Conservation (phyloP, 768 basidiomycete genomes). For the Tricholoma flavovirens region DNA sequence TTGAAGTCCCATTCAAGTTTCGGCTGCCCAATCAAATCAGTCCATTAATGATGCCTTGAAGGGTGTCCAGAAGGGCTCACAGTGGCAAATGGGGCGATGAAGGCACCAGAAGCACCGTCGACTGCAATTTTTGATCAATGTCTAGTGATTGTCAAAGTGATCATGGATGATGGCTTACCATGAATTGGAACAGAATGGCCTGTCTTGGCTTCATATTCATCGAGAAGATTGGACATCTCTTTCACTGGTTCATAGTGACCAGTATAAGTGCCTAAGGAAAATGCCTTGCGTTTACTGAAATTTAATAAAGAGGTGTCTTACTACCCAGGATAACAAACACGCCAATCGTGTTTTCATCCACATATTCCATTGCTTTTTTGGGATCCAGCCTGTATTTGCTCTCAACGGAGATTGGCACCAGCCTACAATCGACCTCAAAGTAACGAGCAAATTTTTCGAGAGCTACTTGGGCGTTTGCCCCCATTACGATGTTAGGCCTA, state of each 20-base stretch:
- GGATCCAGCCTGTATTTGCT: slow-evolving; percentile 53
- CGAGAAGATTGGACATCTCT: slow-evolving; percentile 72
- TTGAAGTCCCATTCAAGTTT: slow-evolving; percentile 60
- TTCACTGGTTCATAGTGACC: slow-evolving; percentile 78
- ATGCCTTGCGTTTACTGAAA: slow-evolving; percentile 45
- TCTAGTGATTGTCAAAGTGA: slow-evolving; percentile 6
- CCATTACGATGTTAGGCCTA: slow-evolving; percentile 59
- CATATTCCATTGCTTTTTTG: slow-evolving; percentile 55
- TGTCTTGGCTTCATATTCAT: slow-evolving; percentile 57
- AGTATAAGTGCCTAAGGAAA: slow-evolving; percentile 46
- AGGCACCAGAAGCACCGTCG: slow-evolving; percentile 63
- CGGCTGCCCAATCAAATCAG: slow-evolving; percentile 30
- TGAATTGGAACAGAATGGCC: slow-evolving; percentile 62
- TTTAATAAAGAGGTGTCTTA: slow-evolving; percentile 13
- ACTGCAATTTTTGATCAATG: slow-evolving; percentile 22
- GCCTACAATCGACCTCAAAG: slow-evolving; percentile 61
- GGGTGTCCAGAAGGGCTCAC: slow-evolving; percentile 15
- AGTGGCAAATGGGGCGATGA: slow-evolving; percentile 59
- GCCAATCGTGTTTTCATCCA: slow-evolving; percentile 75
- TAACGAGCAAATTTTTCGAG: slow-evolving; percentile 69
- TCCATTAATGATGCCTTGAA: slow-evolving; percentile 28
- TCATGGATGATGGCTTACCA: slow-evolving; percentile 38
- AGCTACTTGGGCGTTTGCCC: slow-evolving; percentile 69
- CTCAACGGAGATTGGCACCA: slow-evolving; percentile 46
- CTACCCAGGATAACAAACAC: slow-evolving; percentile 50